A percentile compares a stretch with the other conserved stretches of the same genome.
phyloP scores from a whole-genome alignment of 306 rosid genomes.

The Vigna angularis region DNA sequence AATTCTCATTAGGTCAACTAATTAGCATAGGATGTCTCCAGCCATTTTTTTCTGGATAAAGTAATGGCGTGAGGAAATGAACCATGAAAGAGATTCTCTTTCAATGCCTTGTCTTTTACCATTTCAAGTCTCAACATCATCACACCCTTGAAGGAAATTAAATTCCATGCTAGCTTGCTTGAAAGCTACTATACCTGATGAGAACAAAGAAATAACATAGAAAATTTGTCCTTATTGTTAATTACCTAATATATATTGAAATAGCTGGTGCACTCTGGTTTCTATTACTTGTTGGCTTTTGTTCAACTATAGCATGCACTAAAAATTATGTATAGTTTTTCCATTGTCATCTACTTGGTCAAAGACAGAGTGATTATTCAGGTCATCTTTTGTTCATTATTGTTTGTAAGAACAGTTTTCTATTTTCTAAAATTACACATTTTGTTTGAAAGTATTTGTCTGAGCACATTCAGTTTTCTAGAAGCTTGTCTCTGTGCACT shows the following conservation, averaged over 20 bases:
- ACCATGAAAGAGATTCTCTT: conserved; percentile 22
- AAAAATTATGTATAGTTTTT: background rate
- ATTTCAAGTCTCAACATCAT: conserved; percentile 30
- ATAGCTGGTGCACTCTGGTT: background rate
- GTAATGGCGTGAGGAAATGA: conserved; percentile 28
- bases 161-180: conserved; percentile 17
- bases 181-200: conserved; percentile 19
- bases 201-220: background rate
- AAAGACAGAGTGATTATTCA: background rate
- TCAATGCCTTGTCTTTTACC: conserved; percentile 16
- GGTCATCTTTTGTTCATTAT: background rate
- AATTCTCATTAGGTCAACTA: too few species aligned
- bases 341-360: background rate
- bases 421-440: too few species aligned
- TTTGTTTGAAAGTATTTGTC: too few species aligned
- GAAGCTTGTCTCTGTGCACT: too few species aligned
- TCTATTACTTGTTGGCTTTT: background rate
- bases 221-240: too few species aligned
- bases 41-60: background rate
- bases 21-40: too few species aligned
- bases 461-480: too few species aligned
- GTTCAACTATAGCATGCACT: background rate
- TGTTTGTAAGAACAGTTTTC: background rate
- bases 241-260: background rate
- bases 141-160: conserved; percentile 10